Conservation (phyloP, 2,329 filamentous ascomycete species). For the Aplosporella prunicola region DNA sequence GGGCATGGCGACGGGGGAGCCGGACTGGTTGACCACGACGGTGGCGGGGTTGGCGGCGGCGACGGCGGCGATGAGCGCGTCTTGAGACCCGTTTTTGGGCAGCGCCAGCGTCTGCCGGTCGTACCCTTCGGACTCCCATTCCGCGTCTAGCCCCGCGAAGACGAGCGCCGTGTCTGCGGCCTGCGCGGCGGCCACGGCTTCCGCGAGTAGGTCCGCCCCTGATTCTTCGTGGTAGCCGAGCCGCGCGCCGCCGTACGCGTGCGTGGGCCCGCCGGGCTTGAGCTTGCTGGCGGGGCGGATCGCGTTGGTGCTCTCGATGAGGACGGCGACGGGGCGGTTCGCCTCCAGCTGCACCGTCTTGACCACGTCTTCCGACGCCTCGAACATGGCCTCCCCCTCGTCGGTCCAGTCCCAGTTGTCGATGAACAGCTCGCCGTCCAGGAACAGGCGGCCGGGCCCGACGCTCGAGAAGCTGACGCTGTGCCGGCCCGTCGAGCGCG, state of each 20-base stretch:
- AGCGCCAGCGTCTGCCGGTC: conserved; percentile 55
- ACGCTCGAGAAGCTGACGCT: conserved; percentile 60
- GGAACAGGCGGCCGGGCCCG: conserved; percentile 52
- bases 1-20: conserved; percentile 62
- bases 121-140: conserved; percentile 66
- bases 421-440: conserved; percentile 51
- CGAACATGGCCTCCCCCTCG: conserved; percentile 62
- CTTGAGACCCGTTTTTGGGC: conserved; percentile 47
- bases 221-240: conserved; percentile 63
- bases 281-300: conserved; percentile 53
- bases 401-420: conserved; percentile 63
- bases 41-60: conserved; percentile 57
- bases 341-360: conserved; percentile 52
- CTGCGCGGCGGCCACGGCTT: conserved; percentile 58
- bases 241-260: conserved; percentile 61
- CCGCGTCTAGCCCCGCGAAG: conserved; percentile 66
- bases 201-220: conserved; percentile 44
- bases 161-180: conserved; percentile 68
- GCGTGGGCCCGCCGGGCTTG: conserved; percentile 46
- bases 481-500: conserved; percentile 51
- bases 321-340: conserved; percentile 50
- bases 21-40: conserved; percentile 65
- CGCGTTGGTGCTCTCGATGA: conserved; percentile 58
- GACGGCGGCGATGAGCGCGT: conserved; percentile 55
- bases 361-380: conserved; percentile 55